Conservation (phyloP, 495 filamentous ascomycete species). For the Aspergillus sclerotioniger region DNA sequence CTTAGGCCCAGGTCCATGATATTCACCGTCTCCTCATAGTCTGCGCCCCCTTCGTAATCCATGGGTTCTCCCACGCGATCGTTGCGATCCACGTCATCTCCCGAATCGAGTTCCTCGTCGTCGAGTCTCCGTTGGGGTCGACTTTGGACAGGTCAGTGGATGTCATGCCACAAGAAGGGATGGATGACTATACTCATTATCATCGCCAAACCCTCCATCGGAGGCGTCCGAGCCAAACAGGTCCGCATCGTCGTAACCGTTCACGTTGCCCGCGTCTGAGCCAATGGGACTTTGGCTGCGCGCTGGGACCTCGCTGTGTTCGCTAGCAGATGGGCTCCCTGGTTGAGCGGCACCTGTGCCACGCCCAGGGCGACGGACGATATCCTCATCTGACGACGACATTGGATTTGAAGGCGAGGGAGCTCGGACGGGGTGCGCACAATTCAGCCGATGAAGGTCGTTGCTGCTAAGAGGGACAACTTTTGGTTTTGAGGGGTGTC, state of each 20-base stretch:
- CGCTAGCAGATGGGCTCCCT: conserved; percentile 31
- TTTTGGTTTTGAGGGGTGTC: too few relatives aligned
- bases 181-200: conserved; percentile 31
- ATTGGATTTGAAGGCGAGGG: conserved; percentile 22
- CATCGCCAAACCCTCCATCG: conserved; percentile 40
- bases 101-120: conserved; percentile 78
- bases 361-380: conserved; percentile 41
- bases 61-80: conserved; percentile 49
- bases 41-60: conserved; percentile 46
- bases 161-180: conserved; percentile 17
- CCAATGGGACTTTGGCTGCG: conserved; percentile 22
- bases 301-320: conserved; percentile 22
- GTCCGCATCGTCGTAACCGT: conserved; percentile 55
- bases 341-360: conserved; percentile 24
- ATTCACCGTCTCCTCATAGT: conserved; percentile 51
- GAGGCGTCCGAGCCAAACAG: conserved; percentile 61
- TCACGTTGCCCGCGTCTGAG: conserved; percentile 40
- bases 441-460: background rate
- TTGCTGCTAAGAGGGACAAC: background rate
- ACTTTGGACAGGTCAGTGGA: conserved; percentile 36
- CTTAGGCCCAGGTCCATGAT: conserved; percentile 59
- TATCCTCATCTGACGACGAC: conserved; percentile 47
- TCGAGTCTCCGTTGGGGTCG: conserved; percentile 54
- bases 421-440: too few relatives aligned
- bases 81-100: conserved; percentile 62